Evolutionary conservation across 1,284 basidiomycete species (phyloP).

Genomic region (Tylopilus sp.): DNA sequence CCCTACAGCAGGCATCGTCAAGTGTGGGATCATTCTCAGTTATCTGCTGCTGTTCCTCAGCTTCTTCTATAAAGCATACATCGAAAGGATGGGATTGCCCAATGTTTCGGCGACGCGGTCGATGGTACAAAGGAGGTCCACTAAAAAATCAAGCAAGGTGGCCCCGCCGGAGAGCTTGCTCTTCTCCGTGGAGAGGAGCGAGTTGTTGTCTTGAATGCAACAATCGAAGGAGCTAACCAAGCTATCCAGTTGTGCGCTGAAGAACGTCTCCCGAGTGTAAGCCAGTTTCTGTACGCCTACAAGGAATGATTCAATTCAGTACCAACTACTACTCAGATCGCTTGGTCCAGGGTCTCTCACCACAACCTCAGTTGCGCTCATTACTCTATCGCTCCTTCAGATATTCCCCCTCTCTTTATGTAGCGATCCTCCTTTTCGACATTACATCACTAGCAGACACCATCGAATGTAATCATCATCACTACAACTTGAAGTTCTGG

Average conservation of each 20-base stretch:
- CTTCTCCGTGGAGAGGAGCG: slow-evolving; percentile 25
- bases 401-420: background rate
- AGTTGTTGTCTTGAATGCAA: background rate
- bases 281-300: background rate
- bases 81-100: slow-evolving; percentile 48
- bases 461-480: background rate
- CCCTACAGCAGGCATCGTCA: slow-evolving; percentile 18
- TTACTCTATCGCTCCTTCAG: too few relatives aligned
- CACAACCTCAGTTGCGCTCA: too few relatives aligned
- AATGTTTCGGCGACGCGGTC: background rate
- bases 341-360: too few relatives aligned
- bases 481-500: too few relatives aligned
- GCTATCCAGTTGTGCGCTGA: slow-evolving; percentile 5
- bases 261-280: background rate
- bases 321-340: too few relatives aligned
- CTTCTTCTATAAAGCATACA: slow-evolving; percentile 85
- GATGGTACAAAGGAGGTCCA: slow-evolving; percentile 1
- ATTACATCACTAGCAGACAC: background rate
- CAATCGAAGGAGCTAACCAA: background rate
- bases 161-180: slow-evolving; percentile 14
- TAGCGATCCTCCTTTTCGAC: background rate
- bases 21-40: slow-evolving; percentile 20
- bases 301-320: too few relatives aligned
- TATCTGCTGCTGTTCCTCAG: slow-evolving; percentile 57
- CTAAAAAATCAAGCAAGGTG: slow-evolving; percentile 5